Conservation (phyloP, 2,329 filamentous ascomycete genomes). For the Aspergillus ustus region DNA sequence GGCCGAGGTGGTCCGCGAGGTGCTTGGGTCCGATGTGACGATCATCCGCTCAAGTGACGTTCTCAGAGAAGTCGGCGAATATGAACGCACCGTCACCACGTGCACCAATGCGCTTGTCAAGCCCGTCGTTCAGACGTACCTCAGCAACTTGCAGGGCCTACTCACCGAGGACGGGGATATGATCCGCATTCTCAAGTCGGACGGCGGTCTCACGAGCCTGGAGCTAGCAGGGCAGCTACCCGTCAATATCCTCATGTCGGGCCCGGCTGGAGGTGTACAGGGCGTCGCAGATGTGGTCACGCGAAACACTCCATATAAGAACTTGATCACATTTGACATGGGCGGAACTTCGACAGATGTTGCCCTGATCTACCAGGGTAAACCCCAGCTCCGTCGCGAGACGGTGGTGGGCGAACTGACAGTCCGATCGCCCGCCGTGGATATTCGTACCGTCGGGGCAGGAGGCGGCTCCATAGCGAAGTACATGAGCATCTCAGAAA, state of each 20-base stretch:
- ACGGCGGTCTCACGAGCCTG: slow-evolving; percentile 54
- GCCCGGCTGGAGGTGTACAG: slow-evolving; percentile 56
- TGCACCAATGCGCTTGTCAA: slow-evolving; percentile 55
- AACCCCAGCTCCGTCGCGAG: slow-evolving; percentile 51
- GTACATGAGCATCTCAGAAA: slow-evolving; percentile 54
- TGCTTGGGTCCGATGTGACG: slow-evolving; percentile 49
- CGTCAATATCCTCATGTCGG: slow-evolving; percentile 56
- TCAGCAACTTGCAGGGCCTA: slow-evolving; percentile 46
- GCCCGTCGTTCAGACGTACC: slow-evolving; percentile 53
- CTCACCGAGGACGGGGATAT: slow-evolving; percentile 49
- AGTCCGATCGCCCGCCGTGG: slow-evolving; percentile 53
- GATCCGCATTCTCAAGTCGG: slow-evolving; percentile 56
- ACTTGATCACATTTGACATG: slow-evolving; percentile 57
- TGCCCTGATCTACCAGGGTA: slow-evolving; percentile 50
- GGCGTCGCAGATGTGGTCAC: slow-evolving; percentile 54
- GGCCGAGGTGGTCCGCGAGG: slow-evolving; percentile 45
- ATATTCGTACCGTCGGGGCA: slow-evolving; percentile 56
- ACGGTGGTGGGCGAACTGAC: slow-evolving; percentile 51
- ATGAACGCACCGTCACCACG: slow-evolving; percentile 55
- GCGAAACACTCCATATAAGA: slow-evolving; percentile 52
- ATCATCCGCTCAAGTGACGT: slow-evolving; percentile 54
- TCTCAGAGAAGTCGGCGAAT: slow-evolving; percentile 54
- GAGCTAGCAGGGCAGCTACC: slow-evolving; percentile 51
- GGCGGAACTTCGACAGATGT: slow-evolving; percentile 57
- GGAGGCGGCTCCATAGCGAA: slow-evolving; percentile 56